Evolutionary conservation across 768 basidiomycete species (phyloP).

Genomic region (Boletus coccyginus): DNA sequence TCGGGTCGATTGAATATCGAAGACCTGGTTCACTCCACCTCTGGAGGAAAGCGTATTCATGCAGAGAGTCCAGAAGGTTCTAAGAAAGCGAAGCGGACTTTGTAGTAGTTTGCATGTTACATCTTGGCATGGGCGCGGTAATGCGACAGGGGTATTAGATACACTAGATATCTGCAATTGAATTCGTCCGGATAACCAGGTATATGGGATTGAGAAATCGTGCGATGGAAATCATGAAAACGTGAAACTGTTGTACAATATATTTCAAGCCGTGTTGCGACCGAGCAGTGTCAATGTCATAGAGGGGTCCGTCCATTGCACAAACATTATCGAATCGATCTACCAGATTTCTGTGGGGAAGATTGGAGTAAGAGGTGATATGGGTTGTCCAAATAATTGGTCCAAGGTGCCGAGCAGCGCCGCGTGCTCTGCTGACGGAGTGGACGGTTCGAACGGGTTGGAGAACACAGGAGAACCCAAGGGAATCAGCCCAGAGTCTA

Average conservation of each 20-base stretch:
- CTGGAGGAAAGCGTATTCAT: conserved; percentile 27
- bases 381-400: conserved; percentile 29
- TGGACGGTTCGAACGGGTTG: conserved; percentile 27
- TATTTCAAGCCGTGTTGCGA: background rate
- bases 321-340: background rate
- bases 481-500: conserved; percentile 9
- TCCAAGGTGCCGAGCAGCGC: conserved; percentile 24
- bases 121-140: background rate
- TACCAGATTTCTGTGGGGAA: conserved; percentile 15
- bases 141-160: conserved; percentile 14
- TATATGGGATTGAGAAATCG: background rate
- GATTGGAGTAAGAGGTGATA: conserved; percentile 22
- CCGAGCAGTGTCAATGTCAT: background rate
- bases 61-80: conserved; percentile 14
- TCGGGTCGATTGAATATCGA: conserved; percentile 43
- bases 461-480: conserved; percentile 29
- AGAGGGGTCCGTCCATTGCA: background rate
- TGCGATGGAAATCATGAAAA: background rate
- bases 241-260: background rate
- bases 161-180: conserved; percentile 16
- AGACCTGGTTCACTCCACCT: conserved; percentile 19
- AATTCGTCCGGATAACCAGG: conserved; percentile 8
- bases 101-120: background rate
- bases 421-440: background rate
- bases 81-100: conserved; percentile 33